A percentile compares a stretch with the other conserved stretches of the same genome.
Evolutionary conservation across 73 alveolate genomes (phyloP).

Genomic region (Symbiodinium natans): DNA sequence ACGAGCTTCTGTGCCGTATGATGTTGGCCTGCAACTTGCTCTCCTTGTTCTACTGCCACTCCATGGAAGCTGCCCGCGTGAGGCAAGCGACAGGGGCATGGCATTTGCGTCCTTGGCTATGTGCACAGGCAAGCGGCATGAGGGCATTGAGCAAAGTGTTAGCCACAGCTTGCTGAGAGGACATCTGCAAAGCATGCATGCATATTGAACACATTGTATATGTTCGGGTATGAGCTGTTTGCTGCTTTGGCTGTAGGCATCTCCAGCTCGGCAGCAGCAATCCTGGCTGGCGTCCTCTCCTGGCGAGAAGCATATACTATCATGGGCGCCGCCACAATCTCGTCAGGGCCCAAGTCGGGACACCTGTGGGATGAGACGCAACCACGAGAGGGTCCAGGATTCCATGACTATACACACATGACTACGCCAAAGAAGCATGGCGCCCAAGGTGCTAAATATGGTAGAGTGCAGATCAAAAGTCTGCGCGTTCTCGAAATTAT

Average conservation of each 20-base stretch:
- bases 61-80: too few species aligned
- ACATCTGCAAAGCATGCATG: too few species aligned
- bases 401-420: too few species aligned
- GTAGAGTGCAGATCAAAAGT: too few species aligned
- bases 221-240: too few species aligned
- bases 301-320: neutral
- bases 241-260: neutral
- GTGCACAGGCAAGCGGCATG: constrained; percentile 27
- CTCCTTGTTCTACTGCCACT: neutral
- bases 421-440: too few species aligned
- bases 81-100: constrained; percentile 63
- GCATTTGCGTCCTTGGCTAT: constrained; percentile 66
- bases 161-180: too few species aligned
- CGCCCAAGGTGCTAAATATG: too few species aligned
- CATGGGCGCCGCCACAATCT: constrained; percentile 1
- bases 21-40: neutral
- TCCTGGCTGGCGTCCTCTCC: neutral
- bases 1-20: neutral
- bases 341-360: neutral
- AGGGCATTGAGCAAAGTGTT: neutral
- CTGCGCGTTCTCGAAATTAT: too few species aligned
- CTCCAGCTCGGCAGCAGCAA: neutral
- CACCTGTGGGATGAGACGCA: too few species aligned
- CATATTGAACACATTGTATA: too few species aligned
- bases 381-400: too few species aligned